Percentiles rank a stretch among this genome's conserved stretches.
Evolutionary conservation across 192 early-diverging fungal species (phyloP).

Genomic region (Gorgonomyces haynaldii): DNA sequence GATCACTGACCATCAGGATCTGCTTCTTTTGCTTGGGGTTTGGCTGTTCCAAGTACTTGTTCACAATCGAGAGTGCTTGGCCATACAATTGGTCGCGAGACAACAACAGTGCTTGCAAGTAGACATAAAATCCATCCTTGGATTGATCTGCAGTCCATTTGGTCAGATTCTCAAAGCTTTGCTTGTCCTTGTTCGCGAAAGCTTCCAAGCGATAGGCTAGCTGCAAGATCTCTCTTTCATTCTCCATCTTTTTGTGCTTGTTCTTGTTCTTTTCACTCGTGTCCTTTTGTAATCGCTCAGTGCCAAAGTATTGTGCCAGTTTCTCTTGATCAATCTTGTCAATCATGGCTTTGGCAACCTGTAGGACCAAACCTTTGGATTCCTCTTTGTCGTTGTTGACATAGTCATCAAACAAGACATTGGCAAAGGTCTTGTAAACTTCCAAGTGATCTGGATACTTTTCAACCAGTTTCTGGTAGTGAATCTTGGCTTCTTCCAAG

Average conservation of each 20-base stretch:
- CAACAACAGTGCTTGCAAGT: conserved; percentile 41
- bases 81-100: conserved; percentile 11
- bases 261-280: conserved; percentile 36
- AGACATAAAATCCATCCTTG: conserved; percentile 55
- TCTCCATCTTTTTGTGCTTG: conserved; percentile 59
- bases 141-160: conserved; percentile 54
- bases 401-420: conserved; percentile 37
- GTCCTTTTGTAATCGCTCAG: conserved; percentile 35
- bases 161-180: conserved; percentile 46
- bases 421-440: conserved; percentile 39
- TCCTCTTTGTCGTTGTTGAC: conserved; percentile 22
- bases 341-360: conserved; percentile 27
- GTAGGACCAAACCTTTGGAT: conserved; percentile 4
- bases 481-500: conserved; percentile 43
- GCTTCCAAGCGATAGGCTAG: conserved; percentile 36
- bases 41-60: conserved; percentile 40
- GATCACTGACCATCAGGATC: too few relatives aligned
- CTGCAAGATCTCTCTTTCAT: conserved; percentile 52
- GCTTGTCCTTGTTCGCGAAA: conserved; percentile 31
- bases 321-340: conserved; percentile 24
- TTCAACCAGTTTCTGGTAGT: conserved; percentile 50
- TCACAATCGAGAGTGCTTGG: conserved; percentile 31
- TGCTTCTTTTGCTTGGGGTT: too few relatives aligned
- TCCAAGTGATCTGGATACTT: conserved; percentile 48
- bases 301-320: conserved; percentile 54